phyloP scores from a whole-genome alignment of 176 grass and related monocot species.

The Oryza meridionalis region DNA sequence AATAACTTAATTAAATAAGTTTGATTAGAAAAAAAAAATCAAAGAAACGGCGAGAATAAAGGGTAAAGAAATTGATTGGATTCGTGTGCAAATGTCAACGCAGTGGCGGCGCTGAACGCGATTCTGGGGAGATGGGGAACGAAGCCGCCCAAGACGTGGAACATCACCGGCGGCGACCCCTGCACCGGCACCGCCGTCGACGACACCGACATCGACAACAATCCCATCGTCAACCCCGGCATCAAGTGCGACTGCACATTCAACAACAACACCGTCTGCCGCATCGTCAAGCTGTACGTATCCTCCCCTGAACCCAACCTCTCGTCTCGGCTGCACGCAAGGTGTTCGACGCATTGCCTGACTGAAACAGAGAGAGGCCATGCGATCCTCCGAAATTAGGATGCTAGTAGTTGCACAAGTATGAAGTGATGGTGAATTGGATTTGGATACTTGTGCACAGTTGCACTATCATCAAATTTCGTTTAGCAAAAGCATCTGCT shows the following conservation, averaged over 20 bases:
- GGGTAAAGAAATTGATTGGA: too few species aligned
- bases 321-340: not conserved
- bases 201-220: constrained; percentile 16
- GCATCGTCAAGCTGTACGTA: constrained; percentile 57
- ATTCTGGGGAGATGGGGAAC: constrained; percentile 54
- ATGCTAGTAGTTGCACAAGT: too few species aligned
- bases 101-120: constrained; percentile 58
- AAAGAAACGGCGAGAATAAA: too few species aligned
- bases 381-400: too few species aligned
- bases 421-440: too few species aligned
- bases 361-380: too few species aligned
- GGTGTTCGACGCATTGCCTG: constrained; percentile 19
- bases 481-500: too few species aligned
- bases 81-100: not conserved
- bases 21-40: too few species aligned
- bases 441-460: too few species aligned
- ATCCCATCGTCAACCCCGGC: constrained; percentile 38
- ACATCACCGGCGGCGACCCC: constrained; percentile 64
- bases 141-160: constrained; percentile 51
- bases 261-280: constrained; percentile 47
- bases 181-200: constrained; percentile 68
- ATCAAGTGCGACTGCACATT: constrained; percentile 66
- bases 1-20: too few species aligned
- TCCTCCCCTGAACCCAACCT: accelerated
- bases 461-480: too few species aligned